Evolutionary conservation across 2,329 filamentous ascomycete genomes (phyloP).

Genomic region (Cordyceps pruinosa): DNA sequence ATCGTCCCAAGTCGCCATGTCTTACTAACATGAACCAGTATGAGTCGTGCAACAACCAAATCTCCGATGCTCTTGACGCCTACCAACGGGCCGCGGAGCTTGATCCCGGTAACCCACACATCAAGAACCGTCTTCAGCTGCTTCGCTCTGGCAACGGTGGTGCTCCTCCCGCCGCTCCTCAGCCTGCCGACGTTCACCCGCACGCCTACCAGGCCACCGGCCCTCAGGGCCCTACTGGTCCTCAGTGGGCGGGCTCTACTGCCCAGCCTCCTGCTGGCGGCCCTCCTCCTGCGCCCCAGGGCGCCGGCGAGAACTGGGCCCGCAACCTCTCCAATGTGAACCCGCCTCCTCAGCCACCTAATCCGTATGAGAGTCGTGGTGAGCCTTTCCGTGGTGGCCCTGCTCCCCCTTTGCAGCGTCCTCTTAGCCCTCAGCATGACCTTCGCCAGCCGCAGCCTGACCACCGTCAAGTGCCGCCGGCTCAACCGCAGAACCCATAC

Average conservation of each 20-base stretch:
- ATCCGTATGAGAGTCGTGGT: slow-evolving; percentile 69
- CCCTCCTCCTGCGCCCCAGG: slow-evolving; percentile 57
- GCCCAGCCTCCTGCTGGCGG: slow-evolving; percentile 45
- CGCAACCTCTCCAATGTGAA: slow-evolving; percentile 73
- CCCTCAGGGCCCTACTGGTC: slow-evolving; percentile 75
- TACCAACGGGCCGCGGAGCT: slow-evolving; percentile 92
- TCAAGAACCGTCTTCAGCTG: slow-evolving; percentile 88
- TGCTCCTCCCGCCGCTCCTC: slow-evolving; percentile 68
- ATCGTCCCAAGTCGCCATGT: slow-evolving; percentile 21
- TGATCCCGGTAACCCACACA: slow-evolving; percentile 87
- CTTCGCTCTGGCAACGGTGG: slow-evolving; percentile 74
- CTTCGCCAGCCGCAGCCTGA: slow-evolving; percentile 52
- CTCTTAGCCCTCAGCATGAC: slow-evolving; percentile 64
- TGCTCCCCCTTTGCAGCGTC: slow-evolving; percentile 59
- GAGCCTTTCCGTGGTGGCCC: slow-evolving; percentile 65
- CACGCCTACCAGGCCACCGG: slow-evolving; percentile 83
- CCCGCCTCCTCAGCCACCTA: slow-evolving; percentile 65
- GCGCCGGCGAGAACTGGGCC: slow-evolving; percentile 50
- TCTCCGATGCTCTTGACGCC: slow-evolving; percentile 88
- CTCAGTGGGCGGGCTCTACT: slow-evolving; percentile 80
- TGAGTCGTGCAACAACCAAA: slow-evolving; percentile 98
- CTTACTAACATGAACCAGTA: slow-evolving; percentile 50
- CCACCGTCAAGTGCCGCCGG: slow-evolving; percentile 14
- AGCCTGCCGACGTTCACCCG: slow-evolving; percentile 92
- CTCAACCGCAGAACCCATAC: slow-evolving; percentile 9